Percentiles rank a stretch among this genome's conserved stretches.
These are phyloP conservation scores for Aureobasidium sp. DNA, from an alignment of 2,329 filamentous ascomycete species.

Conservation along the genomic window DNA sequence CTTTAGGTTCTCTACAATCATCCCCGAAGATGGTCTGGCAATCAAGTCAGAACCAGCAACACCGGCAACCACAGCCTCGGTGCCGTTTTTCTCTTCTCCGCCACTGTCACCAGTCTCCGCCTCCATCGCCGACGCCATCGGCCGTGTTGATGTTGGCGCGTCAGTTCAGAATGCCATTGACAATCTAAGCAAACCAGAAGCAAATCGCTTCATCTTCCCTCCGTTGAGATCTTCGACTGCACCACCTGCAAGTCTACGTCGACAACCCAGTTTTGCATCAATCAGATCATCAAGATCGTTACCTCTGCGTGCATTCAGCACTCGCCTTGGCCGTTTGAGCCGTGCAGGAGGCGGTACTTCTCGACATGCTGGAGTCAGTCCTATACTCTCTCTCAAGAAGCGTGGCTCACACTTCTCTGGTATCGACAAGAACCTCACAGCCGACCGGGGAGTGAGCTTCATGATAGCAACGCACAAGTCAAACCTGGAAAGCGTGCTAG, in stretches of 20 bases:
- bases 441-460: neutral
- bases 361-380: neutral
- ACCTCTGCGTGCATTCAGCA: neutral
- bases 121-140: neutral
- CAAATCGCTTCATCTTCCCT: slow-evolving; percentile 5
- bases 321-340: neutral
- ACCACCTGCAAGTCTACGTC: neutral
- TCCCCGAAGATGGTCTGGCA: neutral
- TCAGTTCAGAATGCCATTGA: neutral
- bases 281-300: neutral
- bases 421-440: slow-evolving; percentile 7
- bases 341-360: neutral
- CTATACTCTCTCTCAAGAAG: neutral
- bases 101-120: neutral
- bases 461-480: neutral
- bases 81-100: neutral
- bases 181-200: slow-evolving; percentile 1
- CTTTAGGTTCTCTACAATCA: neutral
- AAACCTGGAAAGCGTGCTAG: neutral
- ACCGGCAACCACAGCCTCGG: neutral
- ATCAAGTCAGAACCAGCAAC: neutral
- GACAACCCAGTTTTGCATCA: neutral
- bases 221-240: slow-evolving; percentile 2
- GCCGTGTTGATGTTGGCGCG: neutral
- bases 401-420: neutral